phyloP scores from a whole-genome alignment of 192 early-diverging fungal genomes.

The Gaertneriomyces semiglobifer region DNA sequence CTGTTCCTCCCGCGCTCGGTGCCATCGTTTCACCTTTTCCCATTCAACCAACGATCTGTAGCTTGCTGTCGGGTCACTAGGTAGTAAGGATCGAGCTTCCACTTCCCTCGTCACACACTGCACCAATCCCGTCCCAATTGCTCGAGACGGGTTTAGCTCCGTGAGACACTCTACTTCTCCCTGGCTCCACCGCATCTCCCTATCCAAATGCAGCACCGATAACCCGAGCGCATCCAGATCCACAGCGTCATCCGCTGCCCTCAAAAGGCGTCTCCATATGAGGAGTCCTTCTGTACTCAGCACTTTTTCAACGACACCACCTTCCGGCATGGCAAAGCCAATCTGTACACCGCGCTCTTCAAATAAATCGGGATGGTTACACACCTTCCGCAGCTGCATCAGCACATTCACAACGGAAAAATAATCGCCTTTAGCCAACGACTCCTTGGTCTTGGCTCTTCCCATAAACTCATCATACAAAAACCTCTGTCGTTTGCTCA shows the following conservation, averaged over 20 bases:
- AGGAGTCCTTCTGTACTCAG: slow-evolving; percentile 8
- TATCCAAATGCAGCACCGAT: background rate
- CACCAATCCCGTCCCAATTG: background rate
- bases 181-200: background rate
- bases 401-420: slow-evolving; percentile 74
- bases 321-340: slow-evolving; percentile 43
- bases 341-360: slow-evolving; percentile 71
- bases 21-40: slow-evolving; percentile 6
- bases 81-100: background rate
- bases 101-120: slow-evolving; percentile 4
- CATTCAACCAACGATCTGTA: slow-evolving; percentile 11
- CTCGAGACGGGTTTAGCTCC: background rate
- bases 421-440: slow-evolving; percentile 67
- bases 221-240: slow-evolving; percentile 2
- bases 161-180: background rate
- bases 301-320: background rate
- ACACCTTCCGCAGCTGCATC: slow-evolving; percentile 93
- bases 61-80: background rate
- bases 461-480: slow-evolving; percentile 80
- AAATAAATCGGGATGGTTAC: slow-evolving; percentile 91
- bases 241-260: background rate
- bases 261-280: background rate
- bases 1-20: slow-evolving; percentile 9
- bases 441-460: slow-evolving; percentile 73
- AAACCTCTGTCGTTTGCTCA: slow-evolving; percentile 66